Percentiles rank a stretch among this genome's conserved stretches.
These are phyloP conservation scores for Yamadazyma diospyri DNA, from an alignment of 1,139 yeast species.

Conservation along the genomic window DNA sequence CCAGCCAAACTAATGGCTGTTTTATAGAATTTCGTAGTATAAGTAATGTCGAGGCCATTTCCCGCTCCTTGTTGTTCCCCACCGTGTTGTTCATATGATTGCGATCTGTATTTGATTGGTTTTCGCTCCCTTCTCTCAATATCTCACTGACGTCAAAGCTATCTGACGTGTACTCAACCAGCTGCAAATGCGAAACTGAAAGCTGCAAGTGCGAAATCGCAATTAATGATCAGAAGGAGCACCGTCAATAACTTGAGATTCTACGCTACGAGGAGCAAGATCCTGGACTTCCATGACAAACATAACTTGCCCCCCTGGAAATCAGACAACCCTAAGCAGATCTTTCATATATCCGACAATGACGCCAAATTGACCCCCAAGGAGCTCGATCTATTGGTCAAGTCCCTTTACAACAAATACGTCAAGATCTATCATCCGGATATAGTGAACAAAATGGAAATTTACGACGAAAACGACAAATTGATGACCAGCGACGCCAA, in stretches of 20 bases:
- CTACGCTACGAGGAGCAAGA: conserved; percentile 12
- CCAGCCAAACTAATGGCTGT: conserved; percentile 21
- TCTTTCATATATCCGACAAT: conserved; percentile 44
- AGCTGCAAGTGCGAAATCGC: too few species aligned
- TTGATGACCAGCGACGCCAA: conserved; percentile 37
- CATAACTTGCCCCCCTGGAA: conserved; percentile 55
- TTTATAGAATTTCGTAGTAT: conserved; percentile 9
- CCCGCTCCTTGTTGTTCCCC: too few species aligned
- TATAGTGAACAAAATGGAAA: conserved; percentile 29
- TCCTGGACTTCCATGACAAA: conserved; percentile 18
- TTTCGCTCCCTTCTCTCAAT: too few species aligned
- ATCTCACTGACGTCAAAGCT: too few species aligned
- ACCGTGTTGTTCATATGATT: too few species aligned
- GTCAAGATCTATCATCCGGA: conserved; percentile 92
- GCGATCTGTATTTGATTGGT: too few species aligned
- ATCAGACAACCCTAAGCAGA: conserved; percentile 70
- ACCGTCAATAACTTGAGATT: too few species aligned
- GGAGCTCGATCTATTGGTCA: conserved; percentile 45
- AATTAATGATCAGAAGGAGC: too few species aligned
- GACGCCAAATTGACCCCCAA: conserved; percentile 21
- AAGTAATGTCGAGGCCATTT: neutral
- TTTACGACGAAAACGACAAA: conserved; percentile 25
- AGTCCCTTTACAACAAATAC: conserved; percentile 54
- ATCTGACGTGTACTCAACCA: too few species aligned
- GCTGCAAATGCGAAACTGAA: too few species aligned